Base-by-base conservation (phyloP, 495 filamentous ascomycete genomes). In the Viridothelium virens region DNA sequence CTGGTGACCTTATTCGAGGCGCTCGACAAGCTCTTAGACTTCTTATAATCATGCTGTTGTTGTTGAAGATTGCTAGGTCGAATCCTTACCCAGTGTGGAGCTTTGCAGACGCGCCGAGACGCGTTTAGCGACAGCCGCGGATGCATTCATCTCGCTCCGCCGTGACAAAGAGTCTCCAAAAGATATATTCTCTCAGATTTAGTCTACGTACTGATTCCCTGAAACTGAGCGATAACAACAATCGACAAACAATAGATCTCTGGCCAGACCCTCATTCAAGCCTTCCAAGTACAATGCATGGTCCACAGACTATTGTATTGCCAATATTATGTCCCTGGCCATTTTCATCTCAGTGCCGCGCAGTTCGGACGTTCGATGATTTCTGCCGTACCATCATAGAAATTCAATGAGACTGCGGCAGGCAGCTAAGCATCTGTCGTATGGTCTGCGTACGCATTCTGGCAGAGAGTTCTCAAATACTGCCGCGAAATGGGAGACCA, bases 1-100 rank as follows among this genome's bases (percentile, higher is more conserved):
- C 47, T 38, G 14, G 44, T 59, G 53, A 48, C 70, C 11, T 38
- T 46, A 64, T 14, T n/a, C 61, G 38, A 14, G 12, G 9, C 18
- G 38, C 38, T 53, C 36, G 67, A 47, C 38, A 34, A 3, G 41
- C 56, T 50, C n/a, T 37, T 53, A 46, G 11, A 39, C 31, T 9
- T 38, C 31, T 33, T 63, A 64, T 0, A 39, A 65, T 61, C 68
- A 64, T 25, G 64, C 34, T 36, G 70, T 63, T 16, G 38, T 63
- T 4, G 66, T 46, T 64, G 50, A 25, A 16, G 61, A 33, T 71
- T 61, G 41, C 61, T 69, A 67, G 31, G 25, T 56, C 9, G 39
- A 38, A 62, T 10, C 50, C 56, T 65, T 37, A 33, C 3, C 31
- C 9, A 46, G 48, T 25, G 1, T 25, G 25, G 48, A 62, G 12